A percentile compares a stretch with the other conserved stretches of the same genome.
phyloP scores from a whole-genome alignment of 495 filamentous ascomycete species.

The Geoglossum glabrum region DNA sequence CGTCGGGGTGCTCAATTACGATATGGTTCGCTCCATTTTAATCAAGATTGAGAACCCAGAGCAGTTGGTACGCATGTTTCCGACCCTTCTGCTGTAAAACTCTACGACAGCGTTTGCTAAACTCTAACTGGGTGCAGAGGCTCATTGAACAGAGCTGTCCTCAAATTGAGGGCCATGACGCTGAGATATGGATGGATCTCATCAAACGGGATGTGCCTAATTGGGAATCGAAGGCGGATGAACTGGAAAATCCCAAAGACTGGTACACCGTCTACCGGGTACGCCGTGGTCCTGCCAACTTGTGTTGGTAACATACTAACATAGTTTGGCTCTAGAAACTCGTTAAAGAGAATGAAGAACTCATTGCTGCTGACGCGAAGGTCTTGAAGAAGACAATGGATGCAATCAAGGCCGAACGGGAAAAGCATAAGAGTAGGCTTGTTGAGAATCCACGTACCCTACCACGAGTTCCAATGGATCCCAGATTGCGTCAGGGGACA shows the following conservation, averaged over 20 bases:
- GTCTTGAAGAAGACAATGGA: conserved; percentile 28
- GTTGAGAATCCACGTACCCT: conserved; percentile 4
- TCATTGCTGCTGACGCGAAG: conserved; percentile 26
- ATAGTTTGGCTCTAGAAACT: conserved; percentile 17
- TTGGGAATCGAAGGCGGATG: conserved; percentile 33
- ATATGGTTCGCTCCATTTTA: conserved; percentile 37
- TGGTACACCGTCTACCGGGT: conserved; percentile 43
- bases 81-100: neutral
- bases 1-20: conserved; percentile 44
- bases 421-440: conserved; percentile 23
- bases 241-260: conserved; percentile 32
- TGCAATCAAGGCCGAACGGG: conserved; percentile 28
- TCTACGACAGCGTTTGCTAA: neutral
- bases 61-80: conserved; percentile 31
- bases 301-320: neutral
- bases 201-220: conserved; percentile 47
- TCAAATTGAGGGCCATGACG: conserved; percentile 36
- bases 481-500: neutral
- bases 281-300: neutral
- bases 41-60: conserved; percentile 40
- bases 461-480: neutral
- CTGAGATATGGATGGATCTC: conserved; percentile 46
- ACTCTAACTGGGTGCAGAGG: conserved; percentile 17
- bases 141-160: conserved; percentile 43
- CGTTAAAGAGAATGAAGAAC: conserved; percentile 22